Percentiles rank a stretch among this genome's conserved stretches.
Evolutionary conservation across 768 basidiomycete species (phyloP).

Genomic region (Tylopilus felleus): DNA sequence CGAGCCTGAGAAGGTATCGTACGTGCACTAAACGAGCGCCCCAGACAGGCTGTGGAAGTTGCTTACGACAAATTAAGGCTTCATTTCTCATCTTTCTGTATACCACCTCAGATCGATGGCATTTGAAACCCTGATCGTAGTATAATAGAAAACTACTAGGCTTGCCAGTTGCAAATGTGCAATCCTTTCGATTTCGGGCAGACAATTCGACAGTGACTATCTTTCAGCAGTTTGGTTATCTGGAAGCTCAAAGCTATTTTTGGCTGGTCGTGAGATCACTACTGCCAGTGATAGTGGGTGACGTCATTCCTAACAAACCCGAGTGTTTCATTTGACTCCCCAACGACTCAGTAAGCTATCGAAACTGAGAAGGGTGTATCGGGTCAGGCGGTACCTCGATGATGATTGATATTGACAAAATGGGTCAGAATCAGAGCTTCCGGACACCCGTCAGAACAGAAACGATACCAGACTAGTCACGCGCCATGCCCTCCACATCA

Average conservation of each 20-base stretch:
- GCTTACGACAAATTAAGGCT: background rate
- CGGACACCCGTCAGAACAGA: background rate
- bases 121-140: no score
- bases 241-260: background rate
- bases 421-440: background rate
- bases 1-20: background rate
- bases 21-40: background rate
- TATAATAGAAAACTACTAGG: no score
- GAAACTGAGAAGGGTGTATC: no score
- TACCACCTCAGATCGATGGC: no score
- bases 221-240: no score
- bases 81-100: background rate
- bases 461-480: background rate
- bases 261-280: background rate
- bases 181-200: no score
- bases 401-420: background rate
- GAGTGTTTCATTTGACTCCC: no score
- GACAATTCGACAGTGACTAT: no score
- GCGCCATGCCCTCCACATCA: background rate
- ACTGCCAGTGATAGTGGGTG: background rate
- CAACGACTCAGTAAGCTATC: background rate
- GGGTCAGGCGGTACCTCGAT: background rate
- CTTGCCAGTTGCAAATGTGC: no score
- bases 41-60: background rate
- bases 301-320: background rate